Conservation (phyloP, 495 filamentous ascomycete genomes). For the Usnea hakonensis region DNA sequence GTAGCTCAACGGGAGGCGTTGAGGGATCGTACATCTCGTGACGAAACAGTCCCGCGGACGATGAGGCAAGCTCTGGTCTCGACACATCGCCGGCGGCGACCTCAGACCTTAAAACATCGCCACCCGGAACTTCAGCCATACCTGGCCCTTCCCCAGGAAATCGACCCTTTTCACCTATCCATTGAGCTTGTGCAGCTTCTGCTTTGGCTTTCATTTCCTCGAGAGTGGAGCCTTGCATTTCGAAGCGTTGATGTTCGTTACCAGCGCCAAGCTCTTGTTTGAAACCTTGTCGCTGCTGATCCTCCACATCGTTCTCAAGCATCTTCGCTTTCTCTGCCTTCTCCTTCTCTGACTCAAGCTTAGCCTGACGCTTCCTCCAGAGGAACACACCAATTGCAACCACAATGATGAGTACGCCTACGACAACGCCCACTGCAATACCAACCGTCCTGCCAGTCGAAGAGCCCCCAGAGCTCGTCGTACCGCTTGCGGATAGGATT, state of each 20-base stretch:
- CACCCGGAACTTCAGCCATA: conserved; percentile 11
- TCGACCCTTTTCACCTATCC: conserved; percentile 16
- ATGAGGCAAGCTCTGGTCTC: conserved; percentile 15
- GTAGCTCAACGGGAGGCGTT: conserved; percentile 14
- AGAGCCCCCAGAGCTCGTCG: conserved; percentile 6
- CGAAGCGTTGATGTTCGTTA: conserved; percentile 15
- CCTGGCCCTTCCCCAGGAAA: conserved; percentile 11
- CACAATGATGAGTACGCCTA: conserved; percentile 14
- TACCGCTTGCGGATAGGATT: conserved; percentile 9
- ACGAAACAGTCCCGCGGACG: not conserved
- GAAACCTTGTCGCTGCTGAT: conserved; percentile 18
- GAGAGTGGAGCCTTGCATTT: conserved; percentile 19
- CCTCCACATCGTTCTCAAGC: conserved; percentile 20
- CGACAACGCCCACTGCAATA: conserved; percentile 21
- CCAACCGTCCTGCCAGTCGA: conserved; percentile 17
- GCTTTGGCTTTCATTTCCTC: conserved; percentile 8
- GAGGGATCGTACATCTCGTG: conserved; percentile 21
- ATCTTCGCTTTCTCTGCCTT: conserved; percentile 14
- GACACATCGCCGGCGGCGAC: not conserved
- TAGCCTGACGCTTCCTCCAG: conserved; percentile 9
- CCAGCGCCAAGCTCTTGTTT: conserved; percentile 23
- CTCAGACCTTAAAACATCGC: conserved; percentile 1
- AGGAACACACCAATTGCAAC: conserved; percentile 6
- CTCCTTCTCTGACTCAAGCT: not conserved
- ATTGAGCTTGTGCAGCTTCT: not conserved